A percentile compares a stretch with the other conserved stretches of the same genome.
Evolutionary conservation across 164 flowering plant species (phyloP).

Genomic region (Vitis riparia): DNA sequence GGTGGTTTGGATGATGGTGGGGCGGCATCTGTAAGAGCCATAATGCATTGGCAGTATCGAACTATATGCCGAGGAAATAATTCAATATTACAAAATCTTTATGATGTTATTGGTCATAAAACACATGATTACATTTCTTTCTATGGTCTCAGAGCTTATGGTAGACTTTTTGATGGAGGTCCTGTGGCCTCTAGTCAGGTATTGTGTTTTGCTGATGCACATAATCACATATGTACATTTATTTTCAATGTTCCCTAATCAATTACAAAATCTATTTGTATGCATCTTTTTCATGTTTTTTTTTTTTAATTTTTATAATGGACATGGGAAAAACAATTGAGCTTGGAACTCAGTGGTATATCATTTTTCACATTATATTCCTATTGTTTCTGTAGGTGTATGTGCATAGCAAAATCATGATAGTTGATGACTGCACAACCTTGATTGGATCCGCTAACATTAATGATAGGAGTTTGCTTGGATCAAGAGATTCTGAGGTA

Average conservation of each 20-base stretch:
- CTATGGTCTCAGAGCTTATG: slow-evolving; percentile 89
- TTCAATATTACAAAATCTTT: slow-evolving; percentile 85
- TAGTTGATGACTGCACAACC: slow-evolving; percentile 69
- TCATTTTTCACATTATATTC: neutral
- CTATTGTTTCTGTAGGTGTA: slow-evolving; percentile 58
- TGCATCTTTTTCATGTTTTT: too few species aligned
- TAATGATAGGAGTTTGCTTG: slow-evolving; percentile 95
- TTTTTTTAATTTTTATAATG: too few species aligned
- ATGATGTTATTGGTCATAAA: slow-evolving; percentile 75
- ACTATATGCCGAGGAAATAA: slow-evolving; percentile 85
- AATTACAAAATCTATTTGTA: too few species aligned
- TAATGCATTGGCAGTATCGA: slow-evolving; percentile 99
- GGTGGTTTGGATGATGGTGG: slow-evolving; percentile 98
- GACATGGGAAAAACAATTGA: too few species aligned
- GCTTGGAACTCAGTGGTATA: too few species aligned
- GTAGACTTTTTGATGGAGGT: slow-evolving; percentile 80
- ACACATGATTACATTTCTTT: slow-evolving; percentile 89
- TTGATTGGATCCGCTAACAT: slow-evolving; percentile 96
- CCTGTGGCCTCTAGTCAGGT: slow-evolving; percentile 92
- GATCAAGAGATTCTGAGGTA: slow-evolving; percentile 99
- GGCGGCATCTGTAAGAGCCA: slow-evolving; percentile 98
- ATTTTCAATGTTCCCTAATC: too few species aligned
- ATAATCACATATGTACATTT: neutral
- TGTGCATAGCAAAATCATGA: slow-evolving; percentile 97
- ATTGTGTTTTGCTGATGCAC: slow-evolving; percentile 11